Conservation (phyloP, 208 protist species). For the Acanthamoeba triangularis region DNA sequence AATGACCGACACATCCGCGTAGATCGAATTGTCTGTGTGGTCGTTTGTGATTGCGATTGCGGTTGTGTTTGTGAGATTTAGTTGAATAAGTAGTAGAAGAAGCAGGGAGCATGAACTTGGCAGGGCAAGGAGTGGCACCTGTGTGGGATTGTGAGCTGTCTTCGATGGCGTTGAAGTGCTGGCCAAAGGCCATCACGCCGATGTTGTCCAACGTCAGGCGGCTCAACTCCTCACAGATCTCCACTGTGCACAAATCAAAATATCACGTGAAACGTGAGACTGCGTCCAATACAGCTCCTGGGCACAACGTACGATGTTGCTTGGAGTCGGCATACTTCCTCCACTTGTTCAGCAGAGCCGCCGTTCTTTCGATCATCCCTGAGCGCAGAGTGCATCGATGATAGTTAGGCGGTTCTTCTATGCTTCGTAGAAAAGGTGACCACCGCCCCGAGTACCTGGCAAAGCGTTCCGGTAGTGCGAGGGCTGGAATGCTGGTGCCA, state of each 20-base stretch:
- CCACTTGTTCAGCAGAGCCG: not conserved
- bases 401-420: not conserved
- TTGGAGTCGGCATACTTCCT: not conserved
- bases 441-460: too few relatives aligned
- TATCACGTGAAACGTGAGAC: too few relatives aligned
- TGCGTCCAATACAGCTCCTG: not conserved
- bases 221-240: constrained; percentile 32
- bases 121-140: not conserved
- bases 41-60: not conserved
- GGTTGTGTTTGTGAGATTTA: not conserved
- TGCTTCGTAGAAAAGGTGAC: too few relatives aligned
- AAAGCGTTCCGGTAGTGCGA: constrained; percentile 33
- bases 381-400: too few relatives aligned
- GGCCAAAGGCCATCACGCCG: constrained; percentile 56
- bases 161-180: constrained; percentile 46
- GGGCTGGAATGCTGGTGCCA: constrained; percentile 52
- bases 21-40: constrained; percentile 57
- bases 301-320: not conserved
- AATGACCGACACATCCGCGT: constrained; percentile 3
- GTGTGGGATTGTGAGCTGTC: constrained; percentile 6
- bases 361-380: not conserved
- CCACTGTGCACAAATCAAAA: not conserved
- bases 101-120: not conserved
- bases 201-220: constrained; percentile 54
- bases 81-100: not conserved